Evolutionary conservation across 495 filamentous ascomycete species (phyloP).

Genomic region (Pseudevernia furfuracea): DNA sequence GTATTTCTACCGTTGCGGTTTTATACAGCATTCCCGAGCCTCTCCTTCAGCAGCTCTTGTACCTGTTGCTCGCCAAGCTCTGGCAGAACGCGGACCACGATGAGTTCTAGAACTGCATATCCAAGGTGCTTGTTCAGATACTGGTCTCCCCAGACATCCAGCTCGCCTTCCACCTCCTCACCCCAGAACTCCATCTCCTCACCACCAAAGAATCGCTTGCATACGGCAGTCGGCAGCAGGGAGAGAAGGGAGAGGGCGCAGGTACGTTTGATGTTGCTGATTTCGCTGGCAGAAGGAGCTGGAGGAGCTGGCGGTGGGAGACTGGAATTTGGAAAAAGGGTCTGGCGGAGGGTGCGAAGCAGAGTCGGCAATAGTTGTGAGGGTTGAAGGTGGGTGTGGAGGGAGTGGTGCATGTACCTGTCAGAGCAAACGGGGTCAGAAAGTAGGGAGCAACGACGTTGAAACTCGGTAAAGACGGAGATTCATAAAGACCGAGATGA

Average conservation of each 20-base stretch:
- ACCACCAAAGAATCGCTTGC: constrained; percentile 36
- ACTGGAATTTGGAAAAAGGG: constrained; percentile 74
- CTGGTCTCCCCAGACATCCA: constrained; percentile 68
- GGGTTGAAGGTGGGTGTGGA: constrained; percentile 57
- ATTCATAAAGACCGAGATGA: not conserved
- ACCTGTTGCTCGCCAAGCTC: constrained; percentile 72
- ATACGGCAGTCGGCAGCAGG: constrained; percentile 37
- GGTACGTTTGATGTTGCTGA: constrained; percentile 46
- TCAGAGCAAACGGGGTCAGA: constrained; percentile 24
- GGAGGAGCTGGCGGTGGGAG: constrained; percentile 36
- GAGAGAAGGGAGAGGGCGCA: constrained; percentile 48
- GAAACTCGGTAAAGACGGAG: not conserved
- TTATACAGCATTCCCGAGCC: constrained; percentile 39
- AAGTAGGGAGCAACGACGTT: constrained; percentile 18
- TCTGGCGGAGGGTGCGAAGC: constrained; percentile 61
- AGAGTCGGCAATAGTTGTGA: constrained; percentile 63
- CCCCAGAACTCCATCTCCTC: constrained; percentile 31
- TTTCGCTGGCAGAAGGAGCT: constrained; percentile 36
- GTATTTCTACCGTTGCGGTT: not conserved
- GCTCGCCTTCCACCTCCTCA: constrained; percentile 45
- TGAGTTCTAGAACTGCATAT: constrained; percentile 66
- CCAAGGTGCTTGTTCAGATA: constrained; percentile 89
- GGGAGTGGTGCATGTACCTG: constrained; percentile 67
- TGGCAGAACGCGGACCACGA: constrained; percentile 71
- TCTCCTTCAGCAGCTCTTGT: constrained; percentile 62